Conservation (phyloP, 208 protist species). For the Trypanosoma brucei region DNA sequence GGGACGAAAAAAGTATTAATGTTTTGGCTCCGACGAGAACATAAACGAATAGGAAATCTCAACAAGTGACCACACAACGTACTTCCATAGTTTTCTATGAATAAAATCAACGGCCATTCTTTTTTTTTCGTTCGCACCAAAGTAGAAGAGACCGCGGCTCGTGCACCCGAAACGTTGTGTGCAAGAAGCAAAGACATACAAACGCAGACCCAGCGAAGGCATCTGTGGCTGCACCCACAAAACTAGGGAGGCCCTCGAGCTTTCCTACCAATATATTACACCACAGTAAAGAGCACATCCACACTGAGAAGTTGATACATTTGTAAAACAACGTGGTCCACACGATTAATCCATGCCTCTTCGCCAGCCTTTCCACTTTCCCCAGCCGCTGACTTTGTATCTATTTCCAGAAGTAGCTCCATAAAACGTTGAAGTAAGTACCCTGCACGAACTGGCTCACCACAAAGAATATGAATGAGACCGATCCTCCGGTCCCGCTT, state of each 20-base stretch:
- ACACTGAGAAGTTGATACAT: slow-evolving; percentile 58
- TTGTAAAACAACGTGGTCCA: slow-evolving; percentile 41
- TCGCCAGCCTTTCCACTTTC: slow-evolving; percentile 17
- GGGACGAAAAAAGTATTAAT: too few species aligned
- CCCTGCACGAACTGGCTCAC: slow-evolving; percentile 39
- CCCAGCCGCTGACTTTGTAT: slow-evolving; percentile 11
- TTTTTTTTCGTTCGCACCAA: too few species aligned
- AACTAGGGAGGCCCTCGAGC: background rate
- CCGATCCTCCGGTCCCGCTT: slow-evolving; percentile 3
- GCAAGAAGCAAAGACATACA: too few species aligned
- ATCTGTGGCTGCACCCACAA: background rate
- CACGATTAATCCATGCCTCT: slow-evolving; percentile 39
- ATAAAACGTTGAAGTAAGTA: slow-evolving; percentile 53
- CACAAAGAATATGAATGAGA: slow-evolving; percentile 50
- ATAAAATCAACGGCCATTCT: too few species aligned
- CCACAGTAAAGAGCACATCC: slow-evolving; percentile 48
- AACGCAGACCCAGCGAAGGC: too few species aligned
- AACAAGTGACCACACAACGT: too few species aligned
- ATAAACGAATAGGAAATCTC: too few species aligned
- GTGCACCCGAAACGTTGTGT: too few species aligned
- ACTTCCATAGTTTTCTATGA: too few species aligned
- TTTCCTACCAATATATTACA: slow-evolving; percentile 19
- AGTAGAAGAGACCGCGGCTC: too few species aligned
- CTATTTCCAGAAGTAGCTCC: slow-evolving; percentile 39
- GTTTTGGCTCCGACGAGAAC: too few species aligned